A percentile compares a stretch with the other conserved stretches of the same genome.
These are phyloP conservation scores for Exserohilum rostratum DNA, from an alignment of 2,329 filamentous ascomycete genomes.

Conservation along the genomic window DNA sequence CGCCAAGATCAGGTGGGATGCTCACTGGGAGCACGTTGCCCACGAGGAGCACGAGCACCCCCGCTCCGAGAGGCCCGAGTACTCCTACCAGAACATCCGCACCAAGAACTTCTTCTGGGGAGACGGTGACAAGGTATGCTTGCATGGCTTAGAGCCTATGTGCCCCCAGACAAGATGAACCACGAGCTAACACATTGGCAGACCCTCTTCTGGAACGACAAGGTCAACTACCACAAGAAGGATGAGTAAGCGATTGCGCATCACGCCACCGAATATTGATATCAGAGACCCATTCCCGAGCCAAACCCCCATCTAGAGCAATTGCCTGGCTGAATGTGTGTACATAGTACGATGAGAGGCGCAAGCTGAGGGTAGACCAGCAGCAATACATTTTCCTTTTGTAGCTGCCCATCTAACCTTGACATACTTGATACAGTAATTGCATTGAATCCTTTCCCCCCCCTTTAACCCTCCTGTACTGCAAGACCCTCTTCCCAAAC, in stretches of 20 bases:
- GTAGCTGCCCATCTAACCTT: slow-evolving; percentile 21
- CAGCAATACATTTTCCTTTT: slow-evolving; percentile 44
- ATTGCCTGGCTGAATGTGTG: slow-evolving; percentile 21
- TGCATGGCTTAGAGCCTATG: no score
- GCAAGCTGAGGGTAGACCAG: slow-evolving; percentile 30
- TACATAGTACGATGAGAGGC: slow-evolving; percentile 32
- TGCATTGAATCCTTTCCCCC: neutral
- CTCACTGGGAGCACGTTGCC: slow-evolving; percentile 95
- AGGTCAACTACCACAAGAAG: slow-evolving; percentile 97
- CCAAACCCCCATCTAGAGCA: neutral
- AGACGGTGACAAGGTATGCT: slow-evolving; percentile 86
- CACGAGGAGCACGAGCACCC: slow-evolving; percentile 67
- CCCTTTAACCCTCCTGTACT: neutral
- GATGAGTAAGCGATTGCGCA: slow-evolving; percentile 59
- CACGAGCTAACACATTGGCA: slow-evolving; percentile 24
- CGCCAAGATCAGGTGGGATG: slow-evolving; percentile 88
- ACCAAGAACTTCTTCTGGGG: slow-evolving; percentile 96
- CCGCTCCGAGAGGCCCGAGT: slow-evolving; percentile 89
- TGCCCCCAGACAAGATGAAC: neutral
- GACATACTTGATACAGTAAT: neutral
- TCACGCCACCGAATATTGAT: slow-evolving; percentile 5
- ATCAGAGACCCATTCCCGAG: slow-evolving; percentile 6
- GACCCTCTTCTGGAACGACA: slow-evolving; percentile 80
- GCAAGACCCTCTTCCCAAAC: slow-evolving; percentile 40
- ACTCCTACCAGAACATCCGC: slow-evolving; percentile 97